These are phyloP conservation scores for Neurospora sp. DNA, from an alignment of 495 filamentous ascomycete genomes.

Conservation along the genomic window DNA sequence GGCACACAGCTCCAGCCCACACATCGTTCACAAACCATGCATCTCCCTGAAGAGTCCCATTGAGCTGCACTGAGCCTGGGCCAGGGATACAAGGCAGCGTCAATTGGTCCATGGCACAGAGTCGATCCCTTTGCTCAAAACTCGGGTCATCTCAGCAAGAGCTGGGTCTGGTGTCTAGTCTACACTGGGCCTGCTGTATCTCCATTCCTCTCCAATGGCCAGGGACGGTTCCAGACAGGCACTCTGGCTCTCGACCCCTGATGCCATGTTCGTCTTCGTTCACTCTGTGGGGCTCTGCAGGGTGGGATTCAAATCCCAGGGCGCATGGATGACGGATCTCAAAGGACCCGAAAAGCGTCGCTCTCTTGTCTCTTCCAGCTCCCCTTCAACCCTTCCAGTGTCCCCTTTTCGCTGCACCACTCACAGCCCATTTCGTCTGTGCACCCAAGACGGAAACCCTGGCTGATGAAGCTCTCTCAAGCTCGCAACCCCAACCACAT, in stretches of 20 bases:
- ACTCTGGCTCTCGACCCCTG: slow-evolving; percentile 7
- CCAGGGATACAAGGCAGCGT: slow-evolving; percentile 8
- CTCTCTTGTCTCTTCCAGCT: background rate
- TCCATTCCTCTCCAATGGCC: background rate
- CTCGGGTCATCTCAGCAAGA: background rate
- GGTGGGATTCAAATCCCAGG: slow-evolving; percentile 13
- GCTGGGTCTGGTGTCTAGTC: background rate
- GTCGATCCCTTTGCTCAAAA: background rate
- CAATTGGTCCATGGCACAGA: slow-evolving; percentile 1
- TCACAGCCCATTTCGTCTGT: slow-evolving; percentile 3
- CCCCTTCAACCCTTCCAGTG: slow-evolving; percentile 1
- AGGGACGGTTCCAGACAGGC: background rate
- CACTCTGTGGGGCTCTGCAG: slow-evolving; percentile 14
- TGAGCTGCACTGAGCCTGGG: slow-evolving; percentile 1
- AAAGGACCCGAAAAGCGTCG: background rate
- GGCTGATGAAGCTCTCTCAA: background rate
- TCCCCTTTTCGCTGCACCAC: slow-evolving; percentile 3
- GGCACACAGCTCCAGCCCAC: background rate
- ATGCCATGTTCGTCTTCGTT: slow-evolving; percentile 4
- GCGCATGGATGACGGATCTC: background rate
- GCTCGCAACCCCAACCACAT: slow-evolving; percentile 1
- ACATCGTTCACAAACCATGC: background rate
- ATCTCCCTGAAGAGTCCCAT: background rate
- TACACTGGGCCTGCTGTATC: background rate
- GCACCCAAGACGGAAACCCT: background rate